Evolutionary conservation across 805 yeast genomes (phyloP).

Genomic region (Kuraishia hungarica): DNA sequence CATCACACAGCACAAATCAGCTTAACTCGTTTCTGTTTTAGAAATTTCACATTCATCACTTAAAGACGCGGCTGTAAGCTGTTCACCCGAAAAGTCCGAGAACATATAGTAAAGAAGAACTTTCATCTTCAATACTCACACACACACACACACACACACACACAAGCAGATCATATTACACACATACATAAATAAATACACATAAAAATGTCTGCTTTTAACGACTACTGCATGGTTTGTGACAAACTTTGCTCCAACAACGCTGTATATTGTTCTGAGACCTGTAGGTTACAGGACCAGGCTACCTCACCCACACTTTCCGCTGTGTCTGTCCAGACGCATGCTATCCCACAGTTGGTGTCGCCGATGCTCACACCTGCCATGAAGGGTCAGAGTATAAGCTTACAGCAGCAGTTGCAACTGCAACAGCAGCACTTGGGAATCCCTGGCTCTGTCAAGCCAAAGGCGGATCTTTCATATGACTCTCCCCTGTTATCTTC

Average conservation of each 20-base stretch:
- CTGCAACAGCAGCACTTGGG: neutral
- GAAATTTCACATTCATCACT: neutral
- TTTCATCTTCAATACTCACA: too few species aligned
- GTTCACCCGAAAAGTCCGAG: too few species aligned
- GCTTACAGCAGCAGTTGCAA: neutral
- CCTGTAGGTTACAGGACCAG: conserved; percentile 5
- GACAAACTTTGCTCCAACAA: conserved; percentile 7
- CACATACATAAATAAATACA: neutral
- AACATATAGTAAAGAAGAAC: too few species aligned
- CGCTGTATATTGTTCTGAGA: conserved; percentile 9
- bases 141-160: neutral
- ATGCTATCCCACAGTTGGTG: conserved; percentile 1
- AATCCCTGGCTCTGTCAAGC: conserved; percentile 2
- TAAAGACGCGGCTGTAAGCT: too few species aligned
- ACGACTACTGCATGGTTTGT: conserved; percentile 11
- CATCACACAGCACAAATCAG: neutral
- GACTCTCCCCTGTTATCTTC: conserved; percentile 5
- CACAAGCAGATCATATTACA: neutral
- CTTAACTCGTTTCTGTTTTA: neutral
- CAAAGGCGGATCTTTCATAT: conserved; percentile 4
- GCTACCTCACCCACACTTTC: neutral
- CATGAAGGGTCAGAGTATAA: neutral
- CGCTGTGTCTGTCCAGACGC: neutral
- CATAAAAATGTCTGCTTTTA: conserved; percentile 18
- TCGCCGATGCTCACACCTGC: neutral